A percentile compares a stretch with the other conserved stretches of the same genome.
Conservation (phyloP, 2,329 filamentous ascomycete species). For the Xylariaceae sp. region DNA sequence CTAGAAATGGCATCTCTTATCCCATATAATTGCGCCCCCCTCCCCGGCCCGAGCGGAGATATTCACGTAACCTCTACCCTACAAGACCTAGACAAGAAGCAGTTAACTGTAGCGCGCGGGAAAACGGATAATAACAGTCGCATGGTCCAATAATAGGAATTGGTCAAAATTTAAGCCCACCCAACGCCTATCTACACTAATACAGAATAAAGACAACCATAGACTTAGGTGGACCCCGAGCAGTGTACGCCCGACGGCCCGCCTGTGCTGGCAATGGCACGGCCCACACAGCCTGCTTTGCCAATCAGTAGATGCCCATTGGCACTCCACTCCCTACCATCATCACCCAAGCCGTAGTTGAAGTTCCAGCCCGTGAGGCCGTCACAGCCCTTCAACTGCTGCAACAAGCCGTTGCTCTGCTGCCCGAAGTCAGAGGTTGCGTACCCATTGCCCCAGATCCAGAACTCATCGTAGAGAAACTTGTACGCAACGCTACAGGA, state of each 20-base stretch:
- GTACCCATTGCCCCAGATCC: slow-evolving; percentile 14
- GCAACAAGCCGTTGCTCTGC: slow-evolving; percentile 15
- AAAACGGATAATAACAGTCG: too few relatives aligned
- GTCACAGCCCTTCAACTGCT: slow-evolving; percentile 17
- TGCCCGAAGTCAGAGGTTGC: slow-evolving; percentile 12
- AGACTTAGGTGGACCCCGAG: not conserved
- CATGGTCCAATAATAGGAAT: too few relatives aligned
- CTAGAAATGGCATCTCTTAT: too few relatives aligned
- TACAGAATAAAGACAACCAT: too few relatives aligned
- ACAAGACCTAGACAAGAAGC: too few relatives aligned
- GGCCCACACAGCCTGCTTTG: slow-evolving; percentile 16
- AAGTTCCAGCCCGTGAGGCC: slow-evolving; percentile 18
- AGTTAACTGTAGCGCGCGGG: too few relatives aligned
- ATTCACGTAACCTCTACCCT: too few relatives aligned
- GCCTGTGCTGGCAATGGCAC: slow-evolving; percentile 14
- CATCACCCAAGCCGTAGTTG: slow-evolving; percentile 16
- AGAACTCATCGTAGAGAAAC: slow-evolving; percentile 11
- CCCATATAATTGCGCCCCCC: too few relatives aligned
- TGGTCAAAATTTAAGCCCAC: too few relatives aligned
- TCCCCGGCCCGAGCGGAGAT: too few relatives aligned
- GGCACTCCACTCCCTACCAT: slow-evolving; percentile 20
- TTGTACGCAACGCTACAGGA: slow-evolving; percentile 7
- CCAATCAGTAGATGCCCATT: slow-evolving; percentile 19
- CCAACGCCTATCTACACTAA: too few relatives aligned
- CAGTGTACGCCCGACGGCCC: slow-evolving; percentile 9